Conservation (phyloP, 2,329 filamentous ascomycete species). For the Gnomoniopsis smithogilvyi region DNA sequence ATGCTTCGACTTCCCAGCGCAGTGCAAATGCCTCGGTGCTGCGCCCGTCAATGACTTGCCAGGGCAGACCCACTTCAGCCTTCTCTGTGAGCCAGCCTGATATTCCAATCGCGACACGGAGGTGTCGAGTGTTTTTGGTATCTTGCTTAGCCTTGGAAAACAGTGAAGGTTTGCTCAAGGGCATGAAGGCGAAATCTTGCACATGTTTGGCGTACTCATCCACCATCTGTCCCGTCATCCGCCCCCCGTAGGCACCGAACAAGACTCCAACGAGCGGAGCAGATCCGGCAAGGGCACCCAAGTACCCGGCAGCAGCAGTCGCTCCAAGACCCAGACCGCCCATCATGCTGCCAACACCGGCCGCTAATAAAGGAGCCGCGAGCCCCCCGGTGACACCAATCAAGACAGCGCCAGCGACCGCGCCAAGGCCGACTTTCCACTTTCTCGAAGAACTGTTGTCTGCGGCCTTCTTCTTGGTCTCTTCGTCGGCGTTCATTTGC, state of each 20-base stretch:
- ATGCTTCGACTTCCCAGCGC: slow-evolving; percentile 74
- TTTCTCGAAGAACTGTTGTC: slow-evolving; percentile 67
- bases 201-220: slow-evolving; percentile 85
- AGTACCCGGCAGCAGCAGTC: slow-evolving; percentile 72
- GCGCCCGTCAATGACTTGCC: slow-evolving; percentile 64
- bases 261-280: slow-evolving; percentile 80
- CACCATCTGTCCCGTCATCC: slow-evolving; percentile 77
- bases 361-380: slow-evolving; percentile 82
- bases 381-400: slow-evolving; percentile 91
- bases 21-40: slow-evolving; percentile 81
- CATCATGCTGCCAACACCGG: slow-evolving; percentile 80
- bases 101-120: slow-evolving; percentile 81
- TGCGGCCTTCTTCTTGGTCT: slow-evolving; percentile 70
- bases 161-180: slow-evolving; percentile 53
- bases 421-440: slow-evolving; percentile 90
- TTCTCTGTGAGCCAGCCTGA: slow-evolving; percentile 80
- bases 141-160: slow-evolving; percentile 26
- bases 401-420: slow-evolving; percentile 81
- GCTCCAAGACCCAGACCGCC: slow-evolving; percentile 75
- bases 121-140: slow-evolving; percentile 40
- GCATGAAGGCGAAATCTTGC: slow-evolving; percentile 77
- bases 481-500: slow-evolving; percentile 69
- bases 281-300: slow-evolving; percentile 83
- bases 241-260: slow-evolving; percentile 85
- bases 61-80: slow-evolving; percentile 74